phyloP scores from a whole-genome alignment of 2,329 filamentous ascomycete genomes.

The Exophiala sp. region DNA sequence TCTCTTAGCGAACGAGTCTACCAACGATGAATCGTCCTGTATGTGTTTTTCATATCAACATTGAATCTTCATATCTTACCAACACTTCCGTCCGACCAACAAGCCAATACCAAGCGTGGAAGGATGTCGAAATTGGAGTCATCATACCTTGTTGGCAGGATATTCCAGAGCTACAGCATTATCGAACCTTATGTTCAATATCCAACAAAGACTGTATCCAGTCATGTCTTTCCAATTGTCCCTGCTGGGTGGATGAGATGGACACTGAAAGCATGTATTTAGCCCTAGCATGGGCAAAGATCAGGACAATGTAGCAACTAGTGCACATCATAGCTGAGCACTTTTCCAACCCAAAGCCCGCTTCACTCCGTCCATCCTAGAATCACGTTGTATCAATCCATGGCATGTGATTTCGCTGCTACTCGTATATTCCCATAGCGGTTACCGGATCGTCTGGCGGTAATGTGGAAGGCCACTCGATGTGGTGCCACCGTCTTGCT shows the following conservation, averaged over 20 bases:
- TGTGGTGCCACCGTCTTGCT: too few relatives aligned
- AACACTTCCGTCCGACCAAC: not conserved
- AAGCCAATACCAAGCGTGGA: not conserved
- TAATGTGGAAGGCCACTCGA: too few relatives aligned
- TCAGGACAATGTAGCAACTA: slow-evolving; percentile 20
- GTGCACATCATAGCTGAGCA: slow-evolving; percentile 20
- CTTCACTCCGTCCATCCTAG: too few relatives aligned
- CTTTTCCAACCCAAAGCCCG: not conserved
- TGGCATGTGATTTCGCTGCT: not conserved
- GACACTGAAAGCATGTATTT: slow-evolving; percentile 19
- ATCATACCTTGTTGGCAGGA: slow-evolving; percentile 11
- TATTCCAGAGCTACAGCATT: slow-evolving; percentile 18
- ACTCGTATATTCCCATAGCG: too few relatives aligned
- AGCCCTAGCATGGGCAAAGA: slow-evolving; percentile 19
- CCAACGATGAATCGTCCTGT: slow-evolving; percentile 1
- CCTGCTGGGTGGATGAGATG: slow-evolving; percentile 5
- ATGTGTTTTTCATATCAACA: slow-evolving; percentile 21
- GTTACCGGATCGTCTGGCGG: too few relatives aligned
- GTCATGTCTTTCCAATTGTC: slow-evolving; percentile 19
- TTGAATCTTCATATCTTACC: slow-evolving; percentile 15
- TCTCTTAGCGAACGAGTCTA: slow-evolving; percentile 11
- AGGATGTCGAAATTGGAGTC: slow-evolving; percentile 4
- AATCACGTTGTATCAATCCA: not conserved
- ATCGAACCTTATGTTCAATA: slow-evolving; percentile 16
- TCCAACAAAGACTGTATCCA: slow-evolving; percentile 9